Conservation (phyloP, 257 asterid genomes). For the Penstemon newberryi region DNA sequence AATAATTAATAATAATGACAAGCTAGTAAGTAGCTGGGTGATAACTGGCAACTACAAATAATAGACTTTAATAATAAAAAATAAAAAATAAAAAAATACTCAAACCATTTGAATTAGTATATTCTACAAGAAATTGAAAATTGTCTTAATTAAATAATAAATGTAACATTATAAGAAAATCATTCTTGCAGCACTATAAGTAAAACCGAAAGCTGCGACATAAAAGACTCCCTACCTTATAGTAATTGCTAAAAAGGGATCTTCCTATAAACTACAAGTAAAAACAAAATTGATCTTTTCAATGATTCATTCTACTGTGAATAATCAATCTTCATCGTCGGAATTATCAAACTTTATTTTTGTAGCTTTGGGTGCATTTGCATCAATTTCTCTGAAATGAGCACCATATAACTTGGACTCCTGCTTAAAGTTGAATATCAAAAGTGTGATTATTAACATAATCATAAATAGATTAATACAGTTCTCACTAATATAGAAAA, state of each 20-base stretch:
- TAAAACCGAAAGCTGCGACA: background rate
- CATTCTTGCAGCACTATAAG: background rate
- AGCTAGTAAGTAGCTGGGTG: too few species aligned
- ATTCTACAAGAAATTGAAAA: too few species aligned
- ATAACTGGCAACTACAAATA: too few species aligned
- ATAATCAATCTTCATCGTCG: slow-evolving; percentile 68
- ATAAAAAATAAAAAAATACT: too few species aligned
- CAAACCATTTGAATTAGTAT: too few species aligned
- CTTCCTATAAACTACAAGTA: background rate
- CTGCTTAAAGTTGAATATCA: slow-evolving; percentile 42
- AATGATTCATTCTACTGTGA: background rate
- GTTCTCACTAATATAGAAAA: background rate
- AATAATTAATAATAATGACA: too few species aligned
- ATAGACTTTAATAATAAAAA: too few species aligned
- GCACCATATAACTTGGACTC: slow-evolving; percentile 96
- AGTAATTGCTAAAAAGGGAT: background rate
- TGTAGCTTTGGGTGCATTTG: slow-evolving; percentile 91
- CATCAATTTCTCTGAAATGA: slow-evolving; percentile 82
- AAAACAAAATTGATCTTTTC: slow-evolving; percentile 1
- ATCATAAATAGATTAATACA: too few species aligned
- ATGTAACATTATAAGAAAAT: background rate
- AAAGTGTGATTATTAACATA: background rate
- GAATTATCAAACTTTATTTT: slow-evolving; percentile 70
- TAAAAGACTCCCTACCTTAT: background rate
- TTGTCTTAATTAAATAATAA: too few species aligned